Conservation (phyloP, 2,329 filamentous ascomycete species). For the Dactylonectria estremocensis region DNA sequence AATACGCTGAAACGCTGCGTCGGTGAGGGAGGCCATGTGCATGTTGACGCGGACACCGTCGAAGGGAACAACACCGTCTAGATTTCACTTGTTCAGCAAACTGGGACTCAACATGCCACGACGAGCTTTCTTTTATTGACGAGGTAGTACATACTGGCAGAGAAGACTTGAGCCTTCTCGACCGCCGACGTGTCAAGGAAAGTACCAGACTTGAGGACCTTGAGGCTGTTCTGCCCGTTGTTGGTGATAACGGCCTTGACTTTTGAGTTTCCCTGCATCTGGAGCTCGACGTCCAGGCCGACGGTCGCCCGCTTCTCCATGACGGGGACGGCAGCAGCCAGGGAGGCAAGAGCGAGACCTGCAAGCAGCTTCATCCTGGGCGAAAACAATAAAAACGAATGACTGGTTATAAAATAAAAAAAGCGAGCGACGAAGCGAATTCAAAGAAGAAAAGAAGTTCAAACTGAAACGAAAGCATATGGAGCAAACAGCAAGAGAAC, state of each 20-base stretch:
- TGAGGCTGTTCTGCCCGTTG: slow-evolving; percentile 64
- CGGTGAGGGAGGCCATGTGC: slow-evolving; percentile 59
- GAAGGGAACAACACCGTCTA: slow-evolving; percentile 62
- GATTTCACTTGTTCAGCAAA: background rate
- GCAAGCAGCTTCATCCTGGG: slow-evolving; percentile 48
- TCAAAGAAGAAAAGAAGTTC: slow-evolving; percentile 15
- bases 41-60: slow-evolving; percentile 69
- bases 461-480: slow-evolving; percentile 25
- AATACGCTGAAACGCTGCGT: slow-evolving; percentile 67
- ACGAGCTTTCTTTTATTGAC: too few species aligned
- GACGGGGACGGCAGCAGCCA: slow-evolving; percentile 45
- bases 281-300: slow-evolving; percentile 62
- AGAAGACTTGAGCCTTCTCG: slow-evolving; percentile 68
- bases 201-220: slow-evolving; percentile 68
- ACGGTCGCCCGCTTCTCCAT: slow-evolving; percentile 53
- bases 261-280: slow-evolving; percentile 66
- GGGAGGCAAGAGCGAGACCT: slow-evolving; percentile 46
- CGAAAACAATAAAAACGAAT: slow-evolving; percentile 32
- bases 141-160: slow-evolving; percentile 53
- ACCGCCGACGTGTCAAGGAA: slow-evolving; percentile 67
- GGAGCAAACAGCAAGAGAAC: slow-evolving; percentile 14
- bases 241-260: slow-evolving; percentile 70
- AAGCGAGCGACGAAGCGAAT: slow-evolving; percentile 22
- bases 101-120: slow-evolving; percentile 1
- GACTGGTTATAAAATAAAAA: slow-evolving; percentile 25